Base-by-base conservation (phyloP, 805 yeast species). In the Cephaloascus albidus region DNA sequence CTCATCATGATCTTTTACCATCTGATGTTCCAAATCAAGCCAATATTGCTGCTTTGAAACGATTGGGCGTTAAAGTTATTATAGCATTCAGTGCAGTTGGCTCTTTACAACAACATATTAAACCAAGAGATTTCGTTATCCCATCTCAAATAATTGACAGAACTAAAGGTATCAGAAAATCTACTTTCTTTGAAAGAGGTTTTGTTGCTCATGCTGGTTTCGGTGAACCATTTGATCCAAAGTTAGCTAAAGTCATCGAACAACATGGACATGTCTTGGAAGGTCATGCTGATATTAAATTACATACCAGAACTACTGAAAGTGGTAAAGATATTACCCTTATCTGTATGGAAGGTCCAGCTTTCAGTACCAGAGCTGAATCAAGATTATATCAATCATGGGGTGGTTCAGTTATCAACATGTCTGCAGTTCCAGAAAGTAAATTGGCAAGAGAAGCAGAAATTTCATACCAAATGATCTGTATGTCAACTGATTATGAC, bases 271-370 rank as follows among this genome's bases (percentile, higher is more conserved):
- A 78, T 37, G 70, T 72, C 18, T 65, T 85, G 52, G 70, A 70
- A 35, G 81, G 78, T 27, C 66, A 64, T 23, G 6, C 28, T 20
- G 75, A 73, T 37, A 60, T 77, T 58, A 61, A 60, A 36, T 63
- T 89, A 60, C 95, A 84, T 63, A 68, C 86, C 39, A 81, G 77
- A 58, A 63, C 58, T 40, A 65, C 86, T 38, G 81, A 78, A 48
- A 63, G 63, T 27, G 76, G 75, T 40, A 79, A 76, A 42, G 97
- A 90, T 53, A 64, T 85, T 42, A 84, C 94, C 4, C 77, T 93
- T 33, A 74, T 93, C 45, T 93, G 98, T 61, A 93, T 93, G 99
- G 99, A 90, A 63, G 99, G 99, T 34, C 99, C 99, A 3, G 96
- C 93, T 37, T 93, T 93, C 61, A 81, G 94, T 31, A 93, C 98